Evolutionary conservation across 2,329 filamentous ascomycete genomes (phyloP).

Genomic region (Fusarium domesticum): DNA sequence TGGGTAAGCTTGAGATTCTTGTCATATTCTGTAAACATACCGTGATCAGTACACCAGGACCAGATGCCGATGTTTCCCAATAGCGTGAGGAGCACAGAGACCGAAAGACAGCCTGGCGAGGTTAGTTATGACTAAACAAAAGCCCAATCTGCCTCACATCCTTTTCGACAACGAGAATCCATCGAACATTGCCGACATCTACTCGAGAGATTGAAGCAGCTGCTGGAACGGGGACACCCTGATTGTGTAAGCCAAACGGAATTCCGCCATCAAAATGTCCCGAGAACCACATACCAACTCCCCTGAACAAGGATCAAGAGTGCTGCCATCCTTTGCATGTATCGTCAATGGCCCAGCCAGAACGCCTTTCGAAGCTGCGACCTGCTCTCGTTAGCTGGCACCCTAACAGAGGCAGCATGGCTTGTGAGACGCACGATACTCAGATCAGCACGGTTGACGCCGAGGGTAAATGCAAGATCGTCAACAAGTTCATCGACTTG

Average conservation of each 20-base stretch:
- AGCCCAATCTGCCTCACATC: constrained; percentile 49
- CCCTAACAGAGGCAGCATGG: too few species aligned
- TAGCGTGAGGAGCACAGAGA: constrained; percentile 58
- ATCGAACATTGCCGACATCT: constrained; percentile 49
- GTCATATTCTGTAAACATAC: constrained; percentile 38
- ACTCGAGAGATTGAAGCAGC: constrained; percentile 48
- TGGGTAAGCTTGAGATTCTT: background rate
- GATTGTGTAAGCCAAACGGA: constrained; percentile 14
- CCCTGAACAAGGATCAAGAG: constrained; percentile 31
- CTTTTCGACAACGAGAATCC: constrained; percentile 76
- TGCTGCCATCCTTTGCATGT: constrained; percentile 42
- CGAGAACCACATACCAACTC: constrained; percentile 26
- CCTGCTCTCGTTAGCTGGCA: constrained; percentile 44
- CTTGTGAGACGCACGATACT: constrained; percentile 59
- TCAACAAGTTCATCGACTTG: constrained; percentile 72
- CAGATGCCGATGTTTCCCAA: constrained; percentile 47
- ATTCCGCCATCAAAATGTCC: background rate
- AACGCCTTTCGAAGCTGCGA: constrained; percentile 71
- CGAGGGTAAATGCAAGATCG: constrained; percentile 68
- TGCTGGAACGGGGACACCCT: constrained; percentile 62
- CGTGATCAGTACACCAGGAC: constrained; percentile 66
- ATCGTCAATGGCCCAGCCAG: constrained; percentile 58
- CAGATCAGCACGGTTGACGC: constrained; percentile 59
- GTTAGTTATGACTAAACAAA: constrained; percentile 14
- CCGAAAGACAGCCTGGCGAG: constrained; percentile 66